Evolutionary conservation across 2,329 filamentous ascomycete species (phyloP).

Genomic region (Aureobasidium melanogenum): DNA sequence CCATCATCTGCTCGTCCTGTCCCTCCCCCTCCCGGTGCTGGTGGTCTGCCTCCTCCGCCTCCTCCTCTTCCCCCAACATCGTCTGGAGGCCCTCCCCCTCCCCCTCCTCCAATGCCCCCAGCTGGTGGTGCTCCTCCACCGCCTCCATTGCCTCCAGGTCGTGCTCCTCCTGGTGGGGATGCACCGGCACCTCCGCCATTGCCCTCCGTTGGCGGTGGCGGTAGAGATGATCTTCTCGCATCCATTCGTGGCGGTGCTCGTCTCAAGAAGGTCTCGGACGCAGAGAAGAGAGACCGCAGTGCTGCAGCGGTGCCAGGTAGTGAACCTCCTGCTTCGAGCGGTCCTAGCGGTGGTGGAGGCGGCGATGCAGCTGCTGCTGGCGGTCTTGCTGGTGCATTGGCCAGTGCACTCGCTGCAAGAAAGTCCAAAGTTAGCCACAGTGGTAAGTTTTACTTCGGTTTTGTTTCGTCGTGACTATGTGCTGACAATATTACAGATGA

Average conservation of each 20-base stretch:
- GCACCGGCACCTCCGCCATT: slow-evolving; percentile 44
- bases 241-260: slow-evolving; percentile 59
- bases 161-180: slow-evolving; percentile 42
- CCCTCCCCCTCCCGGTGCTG: slow-evolving; percentile 29
- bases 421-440: slow-evolving; percentile 93
- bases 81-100: slow-evolving; percentile 31
- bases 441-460: slow-evolving; percentile 55
- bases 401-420: slow-evolving; percentile 72
- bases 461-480: slow-evolving; percentile 1
- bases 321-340: slow-evolving; percentile 46
- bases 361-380: slow-evolving; percentile 40
- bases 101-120: slow-evolving; percentile 20
- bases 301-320: slow-evolving; percentile 50
- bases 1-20: slow-evolving; percentile 23
- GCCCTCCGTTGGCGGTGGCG: slow-evolving; percentile 35
- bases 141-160: slow-evolving; percentile 36
- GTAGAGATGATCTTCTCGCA: slow-evolving; percentile 55
- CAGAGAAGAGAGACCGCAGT: slow-evolving; percentile 64
- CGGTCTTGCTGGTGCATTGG: slow-evolving; percentile 48
- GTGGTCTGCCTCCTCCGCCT: slow-evolving; percentile 29
- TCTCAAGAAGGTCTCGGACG: slow-evolving; percentile 66
- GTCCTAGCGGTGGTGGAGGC: slow-evolving; percentile 40
- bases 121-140: slow-evolving; percentile 31
- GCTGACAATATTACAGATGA: slow-evolving; percentile 50
- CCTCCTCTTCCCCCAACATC: slow-evolving; percentile 31